Base-by-base conservation (phyloP, 208 protist genomes). In the Wallacemonas sp. region DNA sequence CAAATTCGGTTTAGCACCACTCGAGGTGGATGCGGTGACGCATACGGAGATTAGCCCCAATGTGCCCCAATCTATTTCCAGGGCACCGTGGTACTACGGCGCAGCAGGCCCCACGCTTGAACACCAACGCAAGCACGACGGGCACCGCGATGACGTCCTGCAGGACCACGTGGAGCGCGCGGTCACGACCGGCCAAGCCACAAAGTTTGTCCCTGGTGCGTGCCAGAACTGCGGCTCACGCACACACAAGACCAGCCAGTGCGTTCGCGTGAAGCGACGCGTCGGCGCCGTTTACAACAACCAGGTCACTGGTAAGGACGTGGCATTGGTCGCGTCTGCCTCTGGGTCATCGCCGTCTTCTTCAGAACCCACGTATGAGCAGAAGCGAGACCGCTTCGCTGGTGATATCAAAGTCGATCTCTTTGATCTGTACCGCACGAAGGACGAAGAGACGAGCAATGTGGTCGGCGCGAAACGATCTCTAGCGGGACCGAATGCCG, bases 161-260 rank as follows among this genome's bases (percentile, higher is more conserved):
- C 47, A 80, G 12, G 88, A 88, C 27, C 49, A 77, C 30, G 60
- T 74, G 6, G 72, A 82, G 58, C 53, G 51, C 19, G 74, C 82
- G 22, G 67, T 77, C 8, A 72, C 82, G 22, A 64, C 72, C 21
- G 96, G 86, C 9, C 60, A 80, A 26, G 75, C 90, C 9, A 96
- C 70, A 4, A 95, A 80, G 44, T 99, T 88, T 66, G 72, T 95
- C 14, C 97, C 98, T 28, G 99, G 99, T 21, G 98, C 98, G 1
- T 99, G 99, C 68, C 75, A 86, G 8, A 99, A 99, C 84, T 99
- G 99, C 68, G 99, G 99, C 30, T 88, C 98, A 12, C 96, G 96
- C 76, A 98, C 96, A 12, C 99, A 99, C 91, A 93, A 95, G 65
- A 88, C 89, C 19, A 88, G 75, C 44, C 92, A 99, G 54, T 99